Evolutionary conservation across 2,329 filamentous ascomycete genomes (phyloP), one percentile per base, ranked within the genome.

Genomic region (Colletotrichum gigasporum): DNA sequence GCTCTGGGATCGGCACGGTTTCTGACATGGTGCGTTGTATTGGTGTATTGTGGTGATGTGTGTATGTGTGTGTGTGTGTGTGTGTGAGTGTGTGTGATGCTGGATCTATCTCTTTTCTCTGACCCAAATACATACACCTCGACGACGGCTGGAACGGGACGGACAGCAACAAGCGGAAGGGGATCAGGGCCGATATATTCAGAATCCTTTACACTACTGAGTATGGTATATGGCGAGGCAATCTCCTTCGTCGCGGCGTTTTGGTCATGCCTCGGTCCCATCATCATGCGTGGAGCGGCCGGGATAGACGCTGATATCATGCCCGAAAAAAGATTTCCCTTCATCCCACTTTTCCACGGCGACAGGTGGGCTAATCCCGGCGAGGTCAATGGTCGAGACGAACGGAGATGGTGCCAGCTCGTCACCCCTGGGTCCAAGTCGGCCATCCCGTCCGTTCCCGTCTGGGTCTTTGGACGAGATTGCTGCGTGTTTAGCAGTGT

Each of bases 1-100:
- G 90, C 51, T 86, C 63, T 0, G 60, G 56, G 32, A 70, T 65
- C 4, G 63, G 57, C 22, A 66, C 58, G 32, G 63, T 53, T 51
- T 69, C 60, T 30, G 58, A 57, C 42, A 65, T 65, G 44, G 4
- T 52, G 28, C n/a, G 28, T 26, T 11, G 18, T n/a, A 5, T n/a
- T n/a, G n/a, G n/a, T n/a, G n/a, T n/a, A n/a, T 8, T 11, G 22
- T 28, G 14, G 22, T 28, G 22, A 14, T 45, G 42, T 34, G 48
- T 39, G n/a, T 42, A 14, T 24, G 10, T 42, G n/a, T 35, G 42
- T 18, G 30, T 28, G 37, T 12, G 22, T 45, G 48, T 12, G 22
- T 9, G 12, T 18, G 4, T n/a, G 20, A 9, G 6, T 22, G 7
- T 22, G 24, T 54, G 11, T 30, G 0, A 8, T 22, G 28, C 12